Percentiles rank a stretch among this genome's conserved stretches.
These are phyloP conservation scores for Saccharomyces hybrid DNA, from an alignment of 1,139 yeast species.

Conservation along the genomic window DNA sequence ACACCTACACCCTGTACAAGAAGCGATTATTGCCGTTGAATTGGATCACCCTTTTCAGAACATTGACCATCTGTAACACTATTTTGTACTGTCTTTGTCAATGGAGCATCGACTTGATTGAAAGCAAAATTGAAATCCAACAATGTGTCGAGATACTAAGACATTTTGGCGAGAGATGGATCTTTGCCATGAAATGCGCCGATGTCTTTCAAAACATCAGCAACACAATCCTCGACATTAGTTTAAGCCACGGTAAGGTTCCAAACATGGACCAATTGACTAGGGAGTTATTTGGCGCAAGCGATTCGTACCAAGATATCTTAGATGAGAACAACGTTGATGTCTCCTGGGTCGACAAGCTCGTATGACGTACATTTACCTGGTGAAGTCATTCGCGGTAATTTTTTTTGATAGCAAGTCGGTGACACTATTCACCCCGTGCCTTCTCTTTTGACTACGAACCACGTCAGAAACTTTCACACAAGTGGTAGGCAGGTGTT, in stretches of 20 bases:
- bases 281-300: constrained; percentile 38
- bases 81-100: constrained; percentile 41
- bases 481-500: too few relatives aligned
- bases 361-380: constrained; percentile 7
- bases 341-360: constrained; percentile 34
- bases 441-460: too few relatives aligned
- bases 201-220: constrained; percentile 39
- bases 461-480: too few relatives aligned
- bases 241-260: constrained; percentile 35
- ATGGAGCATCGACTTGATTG: constrained; percentile 40
- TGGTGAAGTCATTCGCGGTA: too few relatives aligned
- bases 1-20: constrained; percentile 39
- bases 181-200: constrained; percentile 41
- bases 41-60: constrained; percentile 43
- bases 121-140: constrained; percentile 40
- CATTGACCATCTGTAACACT: constrained; percentile 40
- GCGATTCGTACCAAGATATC: constrained; percentile 40
- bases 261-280: constrained; percentile 37
- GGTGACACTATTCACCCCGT: too few relatives aligned
- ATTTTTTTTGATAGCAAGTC: too few relatives aligned
- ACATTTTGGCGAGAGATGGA: constrained; percentile 42
- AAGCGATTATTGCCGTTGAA: constrained; percentile 40
- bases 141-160: constrained; percentile 41
- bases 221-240: constrained; percentile 37
- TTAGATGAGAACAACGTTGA: constrained; percentile 39